Evolutionary conservation across 2,329 filamentous ascomycete genomes (phyloP), one percentile per base, ranked within the genome.

Genomic region (Anthostomella pinea): DNA sequence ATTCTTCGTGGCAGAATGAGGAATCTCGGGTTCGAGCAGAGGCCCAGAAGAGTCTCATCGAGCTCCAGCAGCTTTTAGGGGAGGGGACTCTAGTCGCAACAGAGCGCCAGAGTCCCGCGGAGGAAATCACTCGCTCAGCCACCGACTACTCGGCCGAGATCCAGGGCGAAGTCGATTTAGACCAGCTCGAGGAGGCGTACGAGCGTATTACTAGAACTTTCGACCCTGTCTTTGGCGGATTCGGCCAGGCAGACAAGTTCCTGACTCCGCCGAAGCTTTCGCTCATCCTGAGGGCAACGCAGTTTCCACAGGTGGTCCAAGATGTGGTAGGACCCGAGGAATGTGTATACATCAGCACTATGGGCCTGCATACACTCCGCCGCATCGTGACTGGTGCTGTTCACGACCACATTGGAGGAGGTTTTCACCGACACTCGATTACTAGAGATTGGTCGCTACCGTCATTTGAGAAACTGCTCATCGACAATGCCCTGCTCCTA

Each of bases 391-490:
- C 74, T 32, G 70, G 76, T 32, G 73, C 71, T 4, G 52, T 81
- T 43, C 65, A 71, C 34, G 77, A 81, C 41, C 77, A 80, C 38
- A 57, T 80, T 7, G 73, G 73, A 2, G 68, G 67, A 6, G 77
- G 77, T 3, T 79, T 80, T 49, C 66, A 72, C 22, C 79, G 91
- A 33, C 96, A 95, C 59, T 95, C 88, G 10, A 85, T 95, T 6
- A 97, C 91, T 0, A 70, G 81, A 10, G 87, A 97, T 63, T 98
- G 93, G 93, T 87, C 85, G 45, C 69, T 97, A 30, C 93, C 93
- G 8, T 90, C 95, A 60, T 98, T 97, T 53, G 93, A 98, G 67
- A 97, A 97, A 69, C 89, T 97, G 76, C 77, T 96, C 8, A 89
- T 88, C 36, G 93, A 97, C 57, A 95, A 98, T 54, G 83, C 87